phyloP scores from a whole-genome alignment of 2,329 filamentous ascomycete species.

The Ophiostoma tasmaniense region DNA sequence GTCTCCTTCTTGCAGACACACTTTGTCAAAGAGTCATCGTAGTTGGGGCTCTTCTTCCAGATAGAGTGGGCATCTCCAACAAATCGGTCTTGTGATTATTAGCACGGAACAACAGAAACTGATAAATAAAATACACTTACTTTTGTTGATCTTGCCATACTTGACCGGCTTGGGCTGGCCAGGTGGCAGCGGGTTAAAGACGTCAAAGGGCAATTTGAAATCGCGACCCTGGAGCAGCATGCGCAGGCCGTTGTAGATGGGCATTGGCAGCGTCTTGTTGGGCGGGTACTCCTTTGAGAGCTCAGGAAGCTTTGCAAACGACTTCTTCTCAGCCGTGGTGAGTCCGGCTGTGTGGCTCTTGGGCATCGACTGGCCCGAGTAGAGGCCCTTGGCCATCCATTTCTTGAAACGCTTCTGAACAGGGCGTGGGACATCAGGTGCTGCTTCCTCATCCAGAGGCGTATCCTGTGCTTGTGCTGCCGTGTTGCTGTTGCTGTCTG shows the following conservation, averaged over 20 bases:
- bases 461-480: constrained; percentile 2
- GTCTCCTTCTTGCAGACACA: constrained; percentile 71
- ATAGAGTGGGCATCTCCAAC: constrained; percentile 71
- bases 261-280: constrained; percentile 58
- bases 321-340: constrained; percentile 44
- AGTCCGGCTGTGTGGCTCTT: constrained; percentile 40
- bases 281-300: constrained; percentile 38
- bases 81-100: constrained; percentile 61
- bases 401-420: constrained; percentile 51
- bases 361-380: constrained; percentile 66
- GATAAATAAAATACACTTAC: constrained; percentile 44
- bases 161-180: constrained; percentile 88
- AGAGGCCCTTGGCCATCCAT: constrained; percentile 76
- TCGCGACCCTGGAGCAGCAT: constrained; percentile 64
- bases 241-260: constrained; percentile 69
- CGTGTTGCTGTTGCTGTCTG: constrained; percentile 20
- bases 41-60: constrained; percentile 71
- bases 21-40: constrained; percentile 64
- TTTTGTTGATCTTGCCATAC: constrained; percentile 86
- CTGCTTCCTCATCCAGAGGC: constrained; percentile 22
- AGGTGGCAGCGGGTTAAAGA: constrained; percentile 77
- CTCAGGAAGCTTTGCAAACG: constrained; percentile 39
- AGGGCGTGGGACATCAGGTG: constrained; percentile 25
- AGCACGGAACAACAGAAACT: background rate
- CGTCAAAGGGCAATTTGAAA: constrained; percentile 82